Evolutionary conservation across 495 filamentous ascomycete species (phyloP).

Genomic region (Tirmania nivea): DNA sequence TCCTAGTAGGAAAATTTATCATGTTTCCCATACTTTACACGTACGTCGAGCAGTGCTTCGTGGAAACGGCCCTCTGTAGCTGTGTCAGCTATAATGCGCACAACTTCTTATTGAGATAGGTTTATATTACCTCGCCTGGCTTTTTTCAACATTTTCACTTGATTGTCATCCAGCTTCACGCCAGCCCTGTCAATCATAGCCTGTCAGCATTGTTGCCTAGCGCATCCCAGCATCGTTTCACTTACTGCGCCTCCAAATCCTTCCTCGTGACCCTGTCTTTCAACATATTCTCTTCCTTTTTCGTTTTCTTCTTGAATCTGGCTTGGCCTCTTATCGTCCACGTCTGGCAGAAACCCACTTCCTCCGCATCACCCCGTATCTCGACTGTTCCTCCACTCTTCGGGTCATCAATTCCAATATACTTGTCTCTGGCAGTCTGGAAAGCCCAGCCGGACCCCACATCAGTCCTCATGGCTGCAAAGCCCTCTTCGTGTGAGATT

Average conservation of each 20-base stretch:
- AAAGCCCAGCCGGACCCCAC: slow-evolving; percentile 16
- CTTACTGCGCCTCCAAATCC: slow-evolving; percentile 48
- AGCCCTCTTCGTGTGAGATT: slow-evolving; percentile 62
- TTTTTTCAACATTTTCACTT: slow-evolving; percentile 61
- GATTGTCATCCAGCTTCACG: slow-evolving; percentile 49
- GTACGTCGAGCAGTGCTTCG: slow-evolving; percentile 68
- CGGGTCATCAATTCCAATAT: slow-evolving; percentile 20
- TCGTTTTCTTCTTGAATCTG: slow-evolving; percentile 65
- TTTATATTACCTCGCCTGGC: slow-evolving; percentile 32
- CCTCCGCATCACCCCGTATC: slow-evolving; percentile 57
- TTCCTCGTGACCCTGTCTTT: slow-evolving; percentile 64
- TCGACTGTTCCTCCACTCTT: slow-evolving; percentile 21
- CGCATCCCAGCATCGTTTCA: neutral
- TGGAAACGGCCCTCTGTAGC: slow-evolving; percentile 64
- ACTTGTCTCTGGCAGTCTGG: slow-evolving; percentile 19
- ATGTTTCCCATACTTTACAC: slow-evolving; percentile 74
- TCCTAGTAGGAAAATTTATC: slow-evolving; percentile 57
- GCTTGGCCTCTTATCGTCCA: slow-evolving; percentile 84
- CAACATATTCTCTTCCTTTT: slow-evolving; percentile 50
- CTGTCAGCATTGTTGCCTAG: too few relatives aligned
- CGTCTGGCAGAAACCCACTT: slow-evolving; percentile 50
- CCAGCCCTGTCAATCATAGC: slow-evolving; percentile 40
- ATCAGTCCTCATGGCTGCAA: slow-evolving; percentile 19
- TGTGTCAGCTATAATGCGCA: slow-evolving; percentile 1
- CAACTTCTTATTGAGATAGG: too few relatives aligned